Evolutionary conservation across 2,329 filamentous ascomycete genomes (phyloP).

Genomic region (Aaosphaeria pasadenensis): DNA sequence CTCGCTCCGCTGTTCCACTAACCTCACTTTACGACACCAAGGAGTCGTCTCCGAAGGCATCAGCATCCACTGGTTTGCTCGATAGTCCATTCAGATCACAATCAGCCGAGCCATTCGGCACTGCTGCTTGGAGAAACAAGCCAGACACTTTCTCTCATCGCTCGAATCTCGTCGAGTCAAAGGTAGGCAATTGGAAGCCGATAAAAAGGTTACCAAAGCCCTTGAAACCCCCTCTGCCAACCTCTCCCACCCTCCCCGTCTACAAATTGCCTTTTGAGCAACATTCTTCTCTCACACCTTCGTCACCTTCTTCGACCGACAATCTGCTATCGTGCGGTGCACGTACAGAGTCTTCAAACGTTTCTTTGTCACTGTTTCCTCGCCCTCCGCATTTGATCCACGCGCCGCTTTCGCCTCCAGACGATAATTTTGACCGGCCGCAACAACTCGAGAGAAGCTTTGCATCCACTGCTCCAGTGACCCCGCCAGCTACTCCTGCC

Average conservation of each 20-base stretch:
- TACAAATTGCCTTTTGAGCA: background rate
- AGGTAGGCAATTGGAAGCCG: slow-evolving; percentile 28
- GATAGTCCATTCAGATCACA: slow-evolving; percentile 24
- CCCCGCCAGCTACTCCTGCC: slow-evolving; percentile 36
- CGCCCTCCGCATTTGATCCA: slow-evolving; percentile 23
- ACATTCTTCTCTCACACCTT: slow-evolving; percentile 10
- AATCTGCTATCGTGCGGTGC: slow-evolving; percentile 14
- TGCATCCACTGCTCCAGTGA: slow-evolving; percentile 24
- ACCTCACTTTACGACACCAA: slow-evolving; percentile 12
- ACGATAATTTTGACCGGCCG: slow-evolving; percentile 14
- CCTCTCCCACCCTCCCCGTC: slow-evolving; percentile 10
- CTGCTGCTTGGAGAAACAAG: slow-evolving; percentile 5
- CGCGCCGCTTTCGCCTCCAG: slow-evolving; percentile 16
- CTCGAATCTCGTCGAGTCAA: slow-evolving; percentile 1
- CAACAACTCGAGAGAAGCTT: slow-evolving; percentile 20
- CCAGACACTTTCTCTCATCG: background rate
- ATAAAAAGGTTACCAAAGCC: slow-evolving; percentile 36
- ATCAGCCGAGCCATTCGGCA: slow-evolving; percentile 21
- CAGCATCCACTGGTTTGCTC: slow-evolving; percentile 8
- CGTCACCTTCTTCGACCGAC: slow-evolving; percentile 19
- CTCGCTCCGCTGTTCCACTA: slow-evolving; percentile 29
- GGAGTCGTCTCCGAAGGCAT: slow-evolving; percentile 13
- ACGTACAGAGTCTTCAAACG: slow-evolving; percentile 19
- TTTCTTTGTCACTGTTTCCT: slow-evolving; percentile 37
- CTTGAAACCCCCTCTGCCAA: slow-evolving; percentile 10